phyloP scores from a whole-genome alignment of 176 grass and related monocot species.

The Aegilops speltoides region DNA sequence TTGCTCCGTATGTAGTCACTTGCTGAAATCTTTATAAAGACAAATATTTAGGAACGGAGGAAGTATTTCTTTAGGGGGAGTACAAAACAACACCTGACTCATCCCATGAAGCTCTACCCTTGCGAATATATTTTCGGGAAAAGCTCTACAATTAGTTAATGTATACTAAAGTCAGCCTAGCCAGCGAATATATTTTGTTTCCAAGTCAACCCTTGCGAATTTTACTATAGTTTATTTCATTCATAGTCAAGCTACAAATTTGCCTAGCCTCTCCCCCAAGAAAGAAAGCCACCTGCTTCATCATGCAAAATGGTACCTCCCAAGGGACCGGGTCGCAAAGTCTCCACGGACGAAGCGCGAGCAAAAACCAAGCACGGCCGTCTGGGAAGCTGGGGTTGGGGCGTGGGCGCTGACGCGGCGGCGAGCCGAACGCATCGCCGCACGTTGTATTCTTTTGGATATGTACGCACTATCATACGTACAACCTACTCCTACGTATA shows the following conservation, averaged over 20 bases:
- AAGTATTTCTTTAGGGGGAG: too few relatives aligned
- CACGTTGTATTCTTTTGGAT: not conserved
- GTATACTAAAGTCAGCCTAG: too few relatives aligned
- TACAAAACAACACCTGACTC: too few relatives aligned
- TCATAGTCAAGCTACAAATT: too few relatives aligned
- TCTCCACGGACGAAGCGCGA: not conserved
- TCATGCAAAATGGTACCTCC: not conserved
- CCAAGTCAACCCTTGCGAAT: not conserved
- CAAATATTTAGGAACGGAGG: too few relatives aligned
- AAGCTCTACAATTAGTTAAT: too few relatives aligned
- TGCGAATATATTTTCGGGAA: too few relatives aligned
- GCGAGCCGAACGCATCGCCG: not conserved
- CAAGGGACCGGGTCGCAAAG: not conserved
- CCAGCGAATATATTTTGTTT: not conserved
- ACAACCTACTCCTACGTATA: not conserved
- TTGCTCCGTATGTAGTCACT: too few relatives aligned
- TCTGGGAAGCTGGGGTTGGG: not conserved
- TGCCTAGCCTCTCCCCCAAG: conserved; percentile 10
- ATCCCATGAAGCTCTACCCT: too few relatives aligned
- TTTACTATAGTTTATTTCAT: not conserved
- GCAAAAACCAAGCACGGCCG: not conserved
- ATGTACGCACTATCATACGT: not conserved
- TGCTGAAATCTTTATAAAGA: too few relatives aligned
- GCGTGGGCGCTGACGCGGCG: conserved; percentile 40
- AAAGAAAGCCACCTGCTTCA: not conserved